A percentile compares a stretch with the other conserved stretches of the same genome.
These are phyloP conservation scores for Torrubiellomyces zombiae DNA, from an alignment of 2,329 filamentous ascomycete genomes.

Conservation along the genomic window DNA sequence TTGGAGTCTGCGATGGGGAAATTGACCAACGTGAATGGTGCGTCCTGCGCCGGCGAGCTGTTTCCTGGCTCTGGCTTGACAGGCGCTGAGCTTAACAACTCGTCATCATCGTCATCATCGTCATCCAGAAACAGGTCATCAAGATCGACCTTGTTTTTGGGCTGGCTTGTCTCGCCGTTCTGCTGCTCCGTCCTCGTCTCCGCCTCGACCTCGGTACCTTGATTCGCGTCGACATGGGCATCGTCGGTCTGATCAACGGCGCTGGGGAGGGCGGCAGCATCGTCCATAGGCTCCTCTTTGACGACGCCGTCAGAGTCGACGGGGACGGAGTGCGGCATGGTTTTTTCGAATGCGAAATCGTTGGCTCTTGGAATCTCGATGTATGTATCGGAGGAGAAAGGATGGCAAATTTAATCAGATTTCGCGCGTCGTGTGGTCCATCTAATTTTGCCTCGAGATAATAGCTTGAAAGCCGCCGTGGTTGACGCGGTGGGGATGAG, in stretches of 20 bases:
- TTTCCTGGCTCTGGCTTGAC: constrained; percentile 17
- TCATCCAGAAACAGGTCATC: constrained; percentile 44
- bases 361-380: too few relatives aligned
- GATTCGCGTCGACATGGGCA: constrained; percentile 25
- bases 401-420: too few relatives aligned
- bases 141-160: constrained; percentile 32
- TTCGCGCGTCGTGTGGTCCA: too few relatives aligned
- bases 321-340: constrained; percentile 32
- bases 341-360: too few relatives aligned
- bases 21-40: constrained; percentile 26
- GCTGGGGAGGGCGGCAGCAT: constrained; percentile 11
- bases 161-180: constrained; percentile 8
- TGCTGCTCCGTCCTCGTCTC: too few relatives aligned
- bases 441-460: too few relatives aligned
- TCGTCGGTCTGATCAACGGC: constrained; percentile 13
- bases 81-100: constrained; percentile 36
- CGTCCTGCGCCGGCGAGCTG: constrained; percentile 26
- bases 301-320: constrained; percentile 13
- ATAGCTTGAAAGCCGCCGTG: too few relatives aligned
- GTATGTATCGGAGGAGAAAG: too few relatives aligned
- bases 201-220: constrained; percentile 17
- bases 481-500: too few relatives aligned
- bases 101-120: constrained; percentile 43
- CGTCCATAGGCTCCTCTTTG: constrained; percentile 19
- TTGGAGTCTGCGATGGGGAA: too few relatives aligned